Base-by-base conservation (phyloP, 495 filamentous ascomycete species). In the Pyronema omphalodes region DNA sequence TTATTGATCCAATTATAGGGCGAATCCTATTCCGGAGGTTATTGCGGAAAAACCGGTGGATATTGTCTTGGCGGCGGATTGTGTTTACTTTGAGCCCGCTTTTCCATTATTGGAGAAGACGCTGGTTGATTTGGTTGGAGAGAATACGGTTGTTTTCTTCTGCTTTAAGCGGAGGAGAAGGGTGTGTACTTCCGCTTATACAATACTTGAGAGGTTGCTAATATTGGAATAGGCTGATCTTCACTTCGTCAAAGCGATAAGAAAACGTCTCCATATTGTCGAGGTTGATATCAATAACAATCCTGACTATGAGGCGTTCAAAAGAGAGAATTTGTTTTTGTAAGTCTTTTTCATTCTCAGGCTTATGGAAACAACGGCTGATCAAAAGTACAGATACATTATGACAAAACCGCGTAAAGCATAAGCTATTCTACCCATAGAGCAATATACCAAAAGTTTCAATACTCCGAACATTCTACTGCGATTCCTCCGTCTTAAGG, bases 11-110 rank as follows among this genome's bases (percentile, higher is more conserved):
- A 43, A 9, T 35, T 14, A 19, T 56, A 80, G 77, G 77, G 74
- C 75, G 54, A 70, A 78, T 52, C 70, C 76, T 40, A 71, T 73
- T 45, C 73, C 71, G 18, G 56, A 63, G 44, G 71, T 68, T 53
- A 73, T 73, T 18, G 48, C 67, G 39, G 65, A 62, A 34, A 58
- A 66, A 44, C 73, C 75, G 55, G 83, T 87, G 9, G 80, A 91
- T 57, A 71, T 89, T 41, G 78, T 98, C 53, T 76, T 98, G 9
- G 91, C 91, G 9, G 91, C 88, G 6, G 91, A 98, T 67, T 96
- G 91, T 70, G 87, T 64, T 44, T 98, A 96, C 73, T 93, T 93
- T 61, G 89, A 98, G 66, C 86, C 89, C 3, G 83, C 88, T 3
- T 96, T 96, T 65, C 87, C 88, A 43, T 72, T 93, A 33, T 73